phyloP scores from a whole-genome alignment of 768 basidiomycete species.

The Boletus reticulatus region DNA sequence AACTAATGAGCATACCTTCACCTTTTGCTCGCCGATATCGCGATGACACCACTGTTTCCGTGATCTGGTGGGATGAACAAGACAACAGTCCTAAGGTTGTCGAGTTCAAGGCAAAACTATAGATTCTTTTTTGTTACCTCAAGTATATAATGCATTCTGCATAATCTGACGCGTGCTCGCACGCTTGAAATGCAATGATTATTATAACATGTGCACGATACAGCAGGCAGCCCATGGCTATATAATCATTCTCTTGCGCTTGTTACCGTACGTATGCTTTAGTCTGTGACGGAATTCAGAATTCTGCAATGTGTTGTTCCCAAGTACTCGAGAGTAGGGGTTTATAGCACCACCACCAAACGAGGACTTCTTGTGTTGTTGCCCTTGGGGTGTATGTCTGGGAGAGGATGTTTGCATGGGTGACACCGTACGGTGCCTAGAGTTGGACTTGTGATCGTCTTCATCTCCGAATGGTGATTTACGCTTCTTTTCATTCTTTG shows the following conservation, averaged over 20 bases:
- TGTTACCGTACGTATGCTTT: slow-evolving; percentile 30
- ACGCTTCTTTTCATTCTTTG: slow-evolving; percentile 36
- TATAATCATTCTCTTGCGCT: slow-evolving; percentile 35
- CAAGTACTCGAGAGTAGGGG: slow-evolving; percentile 35
- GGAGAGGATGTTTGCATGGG: slow-evolving; percentile 23
- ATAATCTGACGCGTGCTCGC: not conserved
- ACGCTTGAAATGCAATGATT: not conserved
- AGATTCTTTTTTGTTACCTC: slow-evolving; percentile 2
- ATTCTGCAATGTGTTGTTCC: slow-evolving; percentile 34
- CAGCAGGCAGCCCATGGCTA: slow-evolving; percentile 25
- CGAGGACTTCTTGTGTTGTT: slow-evolving; percentile 26
- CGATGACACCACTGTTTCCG: slow-evolving; percentile 85
- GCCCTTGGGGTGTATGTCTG: slow-evolving; percentile 19
- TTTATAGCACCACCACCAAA: slow-evolving; percentile 32
- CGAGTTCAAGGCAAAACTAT: slow-evolving; percentile 53
- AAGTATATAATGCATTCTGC: not conserved
- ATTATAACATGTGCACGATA: slow-evolving; percentile 5
- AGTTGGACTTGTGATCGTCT: slow-evolving; percentile 20
- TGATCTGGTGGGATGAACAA: slow-evolving; percentile 80
- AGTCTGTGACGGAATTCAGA: slow-evolving; percentile 22
- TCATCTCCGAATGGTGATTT: slow-evolving; percentile 37
- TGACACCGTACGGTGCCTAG: slow-evolving; percentile 19
- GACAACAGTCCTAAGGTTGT: slow-evolving; percentile 38
- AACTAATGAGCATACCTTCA: slow-evolving; percentile 76
- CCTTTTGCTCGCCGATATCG: slow-evolving; percentile 74